Evolutionary conservation across 228 moss, liverwort and hornwort genomes (phyloP), one percentile per base, ranked within the genome.

Genomic region (Sphagnum magellanicum): DNA sequence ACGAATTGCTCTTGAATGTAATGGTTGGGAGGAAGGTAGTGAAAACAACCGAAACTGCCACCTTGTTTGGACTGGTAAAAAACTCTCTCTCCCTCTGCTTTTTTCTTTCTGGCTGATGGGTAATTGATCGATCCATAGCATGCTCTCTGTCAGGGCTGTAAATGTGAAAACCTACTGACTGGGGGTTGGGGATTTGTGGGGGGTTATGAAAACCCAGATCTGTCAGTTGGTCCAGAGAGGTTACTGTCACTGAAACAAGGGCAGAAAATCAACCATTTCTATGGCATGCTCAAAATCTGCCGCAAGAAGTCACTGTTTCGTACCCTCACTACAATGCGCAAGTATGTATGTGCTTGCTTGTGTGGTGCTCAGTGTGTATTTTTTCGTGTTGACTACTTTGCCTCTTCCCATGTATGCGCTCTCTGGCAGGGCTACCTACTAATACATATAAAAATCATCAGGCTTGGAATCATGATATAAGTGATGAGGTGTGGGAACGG

Each of bases 221-320:
- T 93, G 77, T 97, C 97, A 1, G 66, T 97, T 63, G 90, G 97
- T 49, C 88, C 87, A 0, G 69, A 87, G 1, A 90, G 89, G 65
- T 84, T 97, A n/a, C 88, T 93, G 90, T 59, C 86, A 60, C 65
- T 97, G 4, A 90, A 63, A 9, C 87, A 81, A 50, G 97, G 93
- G 5, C 97, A 97, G 79, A 93, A 93, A 83, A 93, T 97, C n/a
- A 97, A 97, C 72, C 97, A 97, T 70, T 93, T 93, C 69, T 73
- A 93, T 85, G 97, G 93, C 50, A 97, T 97, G 97, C 93, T 97
- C 72, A 74, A 83, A 62, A 97, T 97, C 70, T 97, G 97, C 61
- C 85, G 93, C 7, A 97, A 97, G 50, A 93, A 90, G 70, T 88
- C 91, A 8, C 79, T 93, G 10, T 93, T 85, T 50, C 82, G 74